Evolutionary conservation across 73 alveolate genomes (phyloP).

Genomic region (Stentor coeruleus): DNA sequence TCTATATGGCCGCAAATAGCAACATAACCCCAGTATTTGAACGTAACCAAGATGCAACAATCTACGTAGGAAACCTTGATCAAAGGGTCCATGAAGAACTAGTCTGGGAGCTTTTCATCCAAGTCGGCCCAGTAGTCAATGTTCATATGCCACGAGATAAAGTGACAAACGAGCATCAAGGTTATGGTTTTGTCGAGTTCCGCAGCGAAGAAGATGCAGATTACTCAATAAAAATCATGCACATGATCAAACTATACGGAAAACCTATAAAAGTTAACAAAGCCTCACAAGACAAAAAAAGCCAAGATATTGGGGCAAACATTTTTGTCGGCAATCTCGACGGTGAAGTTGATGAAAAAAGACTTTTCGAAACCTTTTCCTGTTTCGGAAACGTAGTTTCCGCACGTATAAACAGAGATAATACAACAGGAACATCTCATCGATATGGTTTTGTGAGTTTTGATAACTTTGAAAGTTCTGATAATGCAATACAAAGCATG

Average conservation of each 20-base stretch:
- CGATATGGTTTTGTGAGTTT: slow-evolving; percentile 93
- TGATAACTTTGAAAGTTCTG: slow-evolving; percentile 88
- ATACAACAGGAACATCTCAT: slow-evolving; percentile 61
- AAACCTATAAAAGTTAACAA: slow-evolving; percentile 97
- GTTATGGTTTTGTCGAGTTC: slow-evolving; percentile 60
- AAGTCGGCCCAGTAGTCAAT: slow-evolving; percentile 98
- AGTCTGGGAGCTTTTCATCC: slow-evolving; percentile 92
- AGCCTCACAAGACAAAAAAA: slow-evolving; percentile 96
- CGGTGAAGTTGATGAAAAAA: slow-evolving; percentile 97
- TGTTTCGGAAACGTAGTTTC: slow-evolving; percentile 85
- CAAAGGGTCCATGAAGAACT: slow-evolving; percentile 89
- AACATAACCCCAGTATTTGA: slow-evolving; percentile 25
- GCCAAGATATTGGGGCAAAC: slow-evolving; percentile 99
- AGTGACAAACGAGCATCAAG: slow-evolving; percentile 93
- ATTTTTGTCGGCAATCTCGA: slow-evolving; percentile 98
- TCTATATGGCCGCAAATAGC: background rate
- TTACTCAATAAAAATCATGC: slow-evolving; percentile 99
- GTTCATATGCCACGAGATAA: slow-evolving; percentile 99
- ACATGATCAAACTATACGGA: slow-evolving; percentile 96
- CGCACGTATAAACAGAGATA: slow-evolving; percentile 15
- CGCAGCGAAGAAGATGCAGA: slow-evolving; percentile 95
- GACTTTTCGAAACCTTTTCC: slow-evolving; percentile 95
- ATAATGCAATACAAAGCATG: slow-evolving; percentile 88
- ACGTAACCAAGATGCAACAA: slow-evolving; percentile 49
- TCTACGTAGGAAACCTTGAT: slow-evolving; percentile 82